Evolutionary conservation across 163 green algal species (phyloP), one percentile per base, ranked within the genome.

Genomic region (Chlorella variabilis): DNA sequence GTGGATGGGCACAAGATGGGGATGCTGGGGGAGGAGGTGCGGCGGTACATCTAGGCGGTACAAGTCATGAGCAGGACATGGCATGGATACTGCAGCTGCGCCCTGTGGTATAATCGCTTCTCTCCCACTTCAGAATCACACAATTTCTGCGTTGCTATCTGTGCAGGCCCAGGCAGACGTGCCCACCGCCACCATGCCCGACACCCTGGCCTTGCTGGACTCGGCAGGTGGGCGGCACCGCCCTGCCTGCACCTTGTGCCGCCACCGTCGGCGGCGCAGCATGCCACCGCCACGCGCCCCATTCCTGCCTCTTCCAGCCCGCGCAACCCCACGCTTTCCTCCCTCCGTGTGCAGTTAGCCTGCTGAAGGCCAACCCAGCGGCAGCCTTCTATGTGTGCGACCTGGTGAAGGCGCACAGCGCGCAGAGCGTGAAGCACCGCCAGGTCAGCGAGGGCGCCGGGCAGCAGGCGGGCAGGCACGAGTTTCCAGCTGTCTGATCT

Each of bases 341-440:
- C 23, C 25, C 67, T 56, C 23, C 48, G 27, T n/a, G 9, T 61
- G 88, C 92, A 17, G 84, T 96, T 13, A 75, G 82, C 0, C 86
- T 94, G 27, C 49, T 94, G 27, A 75, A 81, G 27, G 68, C 77
- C 36, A 84, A 78, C 3, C 87, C 89, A 34, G 58, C 77, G 25
- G 78, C 80, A 18, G 86, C 85, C 33, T 91, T 91, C 73, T 84
- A 83, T 51, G 80, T 95, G 17, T 79, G 80, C 13, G 89, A 95
- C 76, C 84, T 96, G 82, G 78, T 96, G 21, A 82, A 83, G 66
- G 34, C 68, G 49, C 77, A 83, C 77, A 70, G 77, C 34, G 92
- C 90, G 7, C 85, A 93, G 18, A 89, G 90, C 20, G 61, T 51
- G 18, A 87, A 90, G 58, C 85, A 96, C 29, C 84, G 90, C 54